These are phyloP conservation scores for Zygnema circumcarinatum DNA, from an alignment of 139 green algal species.

Conservation along the genomic window DNA sequence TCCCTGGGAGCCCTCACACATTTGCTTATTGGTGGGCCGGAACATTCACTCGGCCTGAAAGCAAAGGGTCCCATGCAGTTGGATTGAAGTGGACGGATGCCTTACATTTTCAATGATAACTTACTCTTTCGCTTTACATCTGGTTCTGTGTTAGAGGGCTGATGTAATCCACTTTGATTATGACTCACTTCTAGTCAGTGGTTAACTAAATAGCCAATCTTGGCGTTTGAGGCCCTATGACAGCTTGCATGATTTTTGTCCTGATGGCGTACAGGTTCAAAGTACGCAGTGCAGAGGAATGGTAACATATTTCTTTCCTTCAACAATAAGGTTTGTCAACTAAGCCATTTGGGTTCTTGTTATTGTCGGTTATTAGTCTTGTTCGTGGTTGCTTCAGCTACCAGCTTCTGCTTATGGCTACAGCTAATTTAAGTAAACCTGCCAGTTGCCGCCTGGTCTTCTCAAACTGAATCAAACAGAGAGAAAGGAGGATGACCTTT, in stretches of 20 bases:
- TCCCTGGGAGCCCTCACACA: conserved; percentile 85
- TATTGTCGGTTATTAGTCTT: conserved; percentile 1
- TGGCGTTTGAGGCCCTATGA: too few relatives aligned
- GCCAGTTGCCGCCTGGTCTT: too few relatives aligned
- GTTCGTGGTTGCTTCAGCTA: too few relatives aligned
- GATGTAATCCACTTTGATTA: too few relatives aligned
- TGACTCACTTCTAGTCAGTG: too few relatives aligned
- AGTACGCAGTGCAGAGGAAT: conserved; percentile 59
- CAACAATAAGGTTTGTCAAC: conserved; percentile 73
- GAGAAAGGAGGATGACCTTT: too few relatives aligned
- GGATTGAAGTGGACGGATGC: background rate
- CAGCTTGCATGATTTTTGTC: too few relatives aligned
- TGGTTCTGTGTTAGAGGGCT: too few relatives aligned
- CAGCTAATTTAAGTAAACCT: too few relatives aligned
- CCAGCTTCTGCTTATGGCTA: too few relatives aligned
- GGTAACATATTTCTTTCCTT: conserved; percentile 90
- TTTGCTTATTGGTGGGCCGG: conserved; percentile 77
- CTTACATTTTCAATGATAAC: background rate
- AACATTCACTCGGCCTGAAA: background rate
- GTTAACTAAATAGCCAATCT: too few relatives aligned
- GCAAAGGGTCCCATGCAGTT: background rate
- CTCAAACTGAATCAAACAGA: too few relatives aligned
- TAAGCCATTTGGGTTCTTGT: background rate
- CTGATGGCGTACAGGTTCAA: conserved; percentile 45
- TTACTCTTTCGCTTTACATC: conserved; percentile 5